A percentile compares a stretch with the other conserved stretches of the same genome.
Evolutionary conservation across 2,329 filamentous ascomycete species (phyloP).

Genomic region (Penicillium frequentans): DNA sequence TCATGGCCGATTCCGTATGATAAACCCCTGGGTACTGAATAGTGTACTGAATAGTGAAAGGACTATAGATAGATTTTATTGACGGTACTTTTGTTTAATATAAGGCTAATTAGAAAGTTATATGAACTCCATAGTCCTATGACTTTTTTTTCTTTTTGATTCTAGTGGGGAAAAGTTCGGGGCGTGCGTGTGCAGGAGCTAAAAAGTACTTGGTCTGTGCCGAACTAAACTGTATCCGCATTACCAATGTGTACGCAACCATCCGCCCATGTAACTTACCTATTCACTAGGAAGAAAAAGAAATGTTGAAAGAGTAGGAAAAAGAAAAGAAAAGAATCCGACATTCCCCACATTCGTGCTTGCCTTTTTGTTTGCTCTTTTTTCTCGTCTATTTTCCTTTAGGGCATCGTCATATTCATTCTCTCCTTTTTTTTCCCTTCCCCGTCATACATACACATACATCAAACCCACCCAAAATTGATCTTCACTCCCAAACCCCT

Average conservation of each 20-base stretch:
- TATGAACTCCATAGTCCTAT: not conserved
- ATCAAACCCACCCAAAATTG: constrained; percentile 20
- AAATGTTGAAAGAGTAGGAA: not conserved
- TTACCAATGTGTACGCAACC: constrained; percentile 23
- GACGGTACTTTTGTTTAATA: not conserved
- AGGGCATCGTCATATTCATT: not conserved
- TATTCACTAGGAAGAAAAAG: constrained; percentile 11
- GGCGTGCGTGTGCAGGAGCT: constrained; percentile 8
- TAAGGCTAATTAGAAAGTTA: not conserved
- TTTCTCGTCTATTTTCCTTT: not conserved
- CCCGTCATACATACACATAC: not conserved
- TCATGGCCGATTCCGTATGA: not conserved
- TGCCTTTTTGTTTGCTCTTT: not conserved
- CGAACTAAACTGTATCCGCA: constrained; percentile 6
- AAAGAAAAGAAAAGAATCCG: constrained; percentile 3
- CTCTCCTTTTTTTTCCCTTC: not conserved
- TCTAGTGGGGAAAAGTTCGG: constrained; percentile 4
- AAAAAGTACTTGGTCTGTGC: constrained; percentile 1
- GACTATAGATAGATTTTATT: not conserved
- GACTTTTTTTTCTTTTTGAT: not conserved
- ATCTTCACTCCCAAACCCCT: constrained; percentile 23
- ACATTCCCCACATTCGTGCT: constrained; percentile 1
- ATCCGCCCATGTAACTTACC: constrained; percentile 14
- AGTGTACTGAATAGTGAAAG: not conserved
- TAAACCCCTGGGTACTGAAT: not conserved